Evolutionary conservation across 371 early-diverging fungal species (phyloP), one percentile per base, ranked within the genome.

Genomic region (Zancudomyces culisetae): DNA sequence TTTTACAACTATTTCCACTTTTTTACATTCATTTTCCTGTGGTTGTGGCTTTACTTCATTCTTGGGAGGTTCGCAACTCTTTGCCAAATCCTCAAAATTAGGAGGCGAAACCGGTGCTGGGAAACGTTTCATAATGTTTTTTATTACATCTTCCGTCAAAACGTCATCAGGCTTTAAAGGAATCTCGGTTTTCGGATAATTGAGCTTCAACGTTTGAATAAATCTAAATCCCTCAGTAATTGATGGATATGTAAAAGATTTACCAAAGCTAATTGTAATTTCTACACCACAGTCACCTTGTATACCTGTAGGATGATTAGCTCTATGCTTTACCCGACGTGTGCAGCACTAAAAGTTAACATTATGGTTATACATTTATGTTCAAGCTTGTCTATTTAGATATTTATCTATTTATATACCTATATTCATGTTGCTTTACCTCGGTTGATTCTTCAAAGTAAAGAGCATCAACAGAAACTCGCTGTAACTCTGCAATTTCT

Each of bases 221-320:
- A 59, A 63, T 41, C 68, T 60, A 60, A 85, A 72, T 4, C 85
- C 83, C 66, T 85, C 85, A 53, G 59, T 62, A 45, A 61, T 56
- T 1, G 64, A 67, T 3, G 85, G 83, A 10, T 73, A 67, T 23
- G 66, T 68, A 59, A 79, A 71, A 53, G 72, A 70, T 26, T 68
- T 62, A 42, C 76, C 65, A 56, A 85, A 85, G n/a, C 71, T 62
- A 27, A 65, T 57, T 30, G 82, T 68, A 27, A 85, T 70, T 45
- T 70, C 60, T 1, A 76, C 66, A 2, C 83, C 83, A 39, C 70
- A 58, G 23, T 66, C 51, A 21, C 85, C 83, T 21, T 69, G 65
- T n/a, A 85, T 83, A 29, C 79, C 78, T 1, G 83, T 82, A 24
- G 85, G 81, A 61, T 85, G 85, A 20, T 79, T 67, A 51, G 55